Evolutionary conservation across 345 rosid genomes (phyloP).

Genomic region (Cardiospermum halicacabum): DNA sequence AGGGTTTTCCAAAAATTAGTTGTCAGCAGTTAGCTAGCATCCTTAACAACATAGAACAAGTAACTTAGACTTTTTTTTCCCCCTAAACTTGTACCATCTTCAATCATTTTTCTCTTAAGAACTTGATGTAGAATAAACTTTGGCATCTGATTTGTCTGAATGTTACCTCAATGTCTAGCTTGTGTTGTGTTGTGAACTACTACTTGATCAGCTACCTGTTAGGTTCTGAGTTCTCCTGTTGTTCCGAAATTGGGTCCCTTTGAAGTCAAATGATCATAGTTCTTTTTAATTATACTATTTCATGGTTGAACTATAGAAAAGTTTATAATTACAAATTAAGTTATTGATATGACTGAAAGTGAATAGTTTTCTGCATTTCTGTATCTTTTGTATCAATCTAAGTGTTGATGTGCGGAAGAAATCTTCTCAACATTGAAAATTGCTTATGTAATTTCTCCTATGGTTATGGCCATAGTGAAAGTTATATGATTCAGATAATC

Average conservation of each 20-base stretch:
- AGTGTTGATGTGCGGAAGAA: neutral
- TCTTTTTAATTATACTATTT: neutral
- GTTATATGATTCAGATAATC: slow-evolving; percentile 7
- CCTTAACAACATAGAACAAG: no score
- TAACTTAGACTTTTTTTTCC: no score
- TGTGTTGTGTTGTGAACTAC: neutral
- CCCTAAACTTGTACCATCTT: no score
- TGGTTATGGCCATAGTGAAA: neutral
- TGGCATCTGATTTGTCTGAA: neutral
- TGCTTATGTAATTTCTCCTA: neutral
- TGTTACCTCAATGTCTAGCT: neutral
- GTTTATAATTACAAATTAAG: neutral
- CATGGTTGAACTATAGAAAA: neutral
- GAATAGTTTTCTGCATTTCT: neutral
- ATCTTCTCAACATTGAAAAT: neutral
- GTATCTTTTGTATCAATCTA: neutral
- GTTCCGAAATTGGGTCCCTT: neutral
- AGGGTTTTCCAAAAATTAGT: neutral
- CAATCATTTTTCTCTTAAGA: neutral
- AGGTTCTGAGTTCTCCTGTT: neutral
- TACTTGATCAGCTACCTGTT: neutral
- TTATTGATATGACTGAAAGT: neutral
- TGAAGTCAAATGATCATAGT: neutral
- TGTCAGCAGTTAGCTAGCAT: neutral
- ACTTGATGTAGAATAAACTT: neutral